A percentile compares a stretch with the other conserved stretches of the same genome.
Evolutionary conservation across 1,284 basidiomycete species (phyloP).

Genomic region (Cryptococcus neoformans): DNA sequence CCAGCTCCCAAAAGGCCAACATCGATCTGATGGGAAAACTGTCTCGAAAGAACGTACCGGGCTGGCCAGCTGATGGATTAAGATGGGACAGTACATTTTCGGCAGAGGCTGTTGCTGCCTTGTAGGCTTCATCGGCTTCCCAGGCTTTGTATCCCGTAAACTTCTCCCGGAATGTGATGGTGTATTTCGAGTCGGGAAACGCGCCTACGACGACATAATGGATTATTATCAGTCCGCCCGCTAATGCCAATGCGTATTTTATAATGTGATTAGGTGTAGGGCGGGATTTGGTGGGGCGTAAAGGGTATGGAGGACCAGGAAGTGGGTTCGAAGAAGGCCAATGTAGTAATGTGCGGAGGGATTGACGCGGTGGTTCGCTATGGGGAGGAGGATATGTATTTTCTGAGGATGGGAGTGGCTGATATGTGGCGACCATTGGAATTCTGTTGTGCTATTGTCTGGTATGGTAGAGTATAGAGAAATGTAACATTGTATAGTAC

Average conservation of each 20-base stretch:
- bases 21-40: constrained; percentile 32
- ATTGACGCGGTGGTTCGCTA: constrained; percentile 15
- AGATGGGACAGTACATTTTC: constrained; percentile 12
- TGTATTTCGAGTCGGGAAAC: constrained; percentile 15
- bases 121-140: neutral
- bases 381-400: constrained; percentile 4
- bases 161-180: constrained; percentile 4
- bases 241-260: constrained; percentile 13
- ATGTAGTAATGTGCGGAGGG: neutral
- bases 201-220: constrained; percentile 26
- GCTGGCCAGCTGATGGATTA: constrained; percentile 18
- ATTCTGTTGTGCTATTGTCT: too few species aligned
- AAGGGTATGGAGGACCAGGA: constrained; percentile 5
- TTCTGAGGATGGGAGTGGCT: neutral
- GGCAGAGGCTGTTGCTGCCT: neutral
- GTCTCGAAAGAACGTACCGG: constrained; percentile 37
- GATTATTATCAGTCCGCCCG: constrained; percentile 12
- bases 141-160: neutral
- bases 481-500: too few species aligned
- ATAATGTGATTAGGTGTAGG: constrained; percentile 7
- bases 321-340: neutral
- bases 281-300: constrained; percentile 3
- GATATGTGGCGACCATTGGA: too few species aligned
- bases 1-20: constrained; percentile 31
- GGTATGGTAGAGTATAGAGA: too few species aligned